phyloP scores from a whole-genome alignment of 306 rosid genomes.

The Vigna unguiculata region DNA sequence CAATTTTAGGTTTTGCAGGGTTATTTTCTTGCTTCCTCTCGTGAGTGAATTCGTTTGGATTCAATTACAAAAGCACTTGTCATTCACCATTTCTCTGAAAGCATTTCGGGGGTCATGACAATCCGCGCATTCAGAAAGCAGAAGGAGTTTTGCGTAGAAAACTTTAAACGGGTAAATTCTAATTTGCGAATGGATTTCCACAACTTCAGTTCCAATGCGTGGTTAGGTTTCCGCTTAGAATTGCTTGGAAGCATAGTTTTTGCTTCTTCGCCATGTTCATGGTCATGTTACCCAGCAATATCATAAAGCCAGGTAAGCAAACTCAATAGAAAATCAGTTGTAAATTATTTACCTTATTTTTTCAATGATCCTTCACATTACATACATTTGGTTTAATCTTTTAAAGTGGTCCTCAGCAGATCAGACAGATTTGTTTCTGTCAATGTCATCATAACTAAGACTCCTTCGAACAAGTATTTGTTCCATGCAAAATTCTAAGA shows the following conservation, averaged over 20 bases:
- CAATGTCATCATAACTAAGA: too few species aligned
- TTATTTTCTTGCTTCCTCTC: constrained; percentile 84
- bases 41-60: constrained; percentile 88
- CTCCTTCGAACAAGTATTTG: too few species aligned
- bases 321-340: constrained; percentile 9
- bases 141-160: constrained; percentile 61
- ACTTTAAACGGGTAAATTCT: constrained; percentile 71
- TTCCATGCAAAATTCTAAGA: too few species aligned
- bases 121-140: constrained; percentile 78
- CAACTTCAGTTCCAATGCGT: constrained; percentile 87
- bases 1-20: constrained; percentile 54
- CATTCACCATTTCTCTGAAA: constrained; percentile 95
- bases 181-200: constrained; percentile 94
- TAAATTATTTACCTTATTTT: background rate
- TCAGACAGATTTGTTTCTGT: background rate
- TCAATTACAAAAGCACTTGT: constrained; percentile 94
- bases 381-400: background rate
- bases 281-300: constrained; percentile 83
- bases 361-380: background rate
- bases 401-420: background rate
- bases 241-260: constrained; percentile 78
- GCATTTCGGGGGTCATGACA: constrained; percentile 92
- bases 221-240: constrained; percentile 96
- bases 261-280: constrained; percentile 85
- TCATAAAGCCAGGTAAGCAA: constrained; percentile 83